phyloP scores from a whole-genome alignment of 345 rosid genomes.

The Populus pruinosa region DNA sequence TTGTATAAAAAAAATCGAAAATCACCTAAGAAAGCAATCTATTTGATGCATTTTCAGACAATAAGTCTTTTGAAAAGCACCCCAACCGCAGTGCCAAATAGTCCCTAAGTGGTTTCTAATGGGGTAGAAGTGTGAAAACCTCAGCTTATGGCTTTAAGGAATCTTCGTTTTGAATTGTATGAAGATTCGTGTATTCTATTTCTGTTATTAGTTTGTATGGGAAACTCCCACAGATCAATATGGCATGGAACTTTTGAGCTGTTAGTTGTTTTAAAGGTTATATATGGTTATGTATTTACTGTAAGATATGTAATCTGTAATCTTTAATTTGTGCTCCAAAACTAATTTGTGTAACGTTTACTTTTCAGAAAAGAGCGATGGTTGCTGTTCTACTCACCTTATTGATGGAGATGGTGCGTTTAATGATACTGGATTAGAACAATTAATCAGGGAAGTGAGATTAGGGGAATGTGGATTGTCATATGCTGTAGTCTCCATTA shows the following conservation, averaged over 20 bases:
- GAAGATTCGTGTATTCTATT: background rate
- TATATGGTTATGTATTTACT: background rate
- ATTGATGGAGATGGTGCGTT: constrained; percentile 88
- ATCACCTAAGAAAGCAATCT: too few relatives aligned
- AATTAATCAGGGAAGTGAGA: constrained; percentile 68
- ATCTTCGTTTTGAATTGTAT: background rate
- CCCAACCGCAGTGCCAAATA: too few relatives aligned
- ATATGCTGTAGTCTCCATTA: constrained; percentile 89
- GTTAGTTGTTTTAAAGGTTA: background rate
- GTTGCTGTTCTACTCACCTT: constrained; percentile 82
- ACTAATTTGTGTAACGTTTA: background rate
- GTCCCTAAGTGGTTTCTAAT: background rate
- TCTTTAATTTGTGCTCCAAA: background rate
- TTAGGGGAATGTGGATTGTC: constrained; percentile 87
- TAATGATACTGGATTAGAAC: constrained; percentile 62
- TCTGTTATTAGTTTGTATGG: background rate
- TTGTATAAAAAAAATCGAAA: too few relatives aligned
- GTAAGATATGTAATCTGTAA: background rate
- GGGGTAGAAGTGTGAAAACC: background rate
- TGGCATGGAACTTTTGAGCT: background rate
- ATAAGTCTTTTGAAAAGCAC: too few relatives aligned
- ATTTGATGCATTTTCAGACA: too few relatives aligned
- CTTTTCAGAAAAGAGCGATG: constrained; percentile 37
- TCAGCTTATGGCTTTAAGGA: background rate
- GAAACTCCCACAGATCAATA: background rate